Base-by-base conservation (phyloP, 495 filamentous ascomycete genomes). In the Saxophila tyrrhenica region DNA sequence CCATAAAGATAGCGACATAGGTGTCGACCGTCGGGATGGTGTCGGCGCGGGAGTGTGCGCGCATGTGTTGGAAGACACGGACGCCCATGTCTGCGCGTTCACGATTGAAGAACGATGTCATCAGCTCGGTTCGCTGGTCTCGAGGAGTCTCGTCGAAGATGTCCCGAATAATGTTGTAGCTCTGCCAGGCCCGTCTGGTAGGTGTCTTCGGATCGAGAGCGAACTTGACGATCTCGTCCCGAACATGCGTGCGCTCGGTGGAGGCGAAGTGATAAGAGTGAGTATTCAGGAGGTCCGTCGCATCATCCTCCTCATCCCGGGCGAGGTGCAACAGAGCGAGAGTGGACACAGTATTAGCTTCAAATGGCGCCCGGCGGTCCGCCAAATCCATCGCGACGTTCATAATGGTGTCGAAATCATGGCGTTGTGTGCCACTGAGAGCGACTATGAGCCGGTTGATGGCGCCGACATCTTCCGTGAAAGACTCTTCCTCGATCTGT, bases 21-120 rank as follows among this genome's bases (percentile, higher is more conserved):
- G 83, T 85, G 49, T 87, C 81, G 13, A 75, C 63, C 15, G 73
- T 83, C 0, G 92, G 87, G 0, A 83, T 75, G 15, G 76, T 72
- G 0, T 67, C 64, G 19, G 67, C 67, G 43, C 77, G 71, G 23
- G 73, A 72, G 32, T 85, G 79, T 23, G 80, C 73, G 13, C 85
- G 83, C 88, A 96, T 95, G 67, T 95, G 87, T 23, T 85, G 84
- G 65, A 98, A 95, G 48, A 92, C 78, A 55, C 88, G 72, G 32
- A 76, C 80, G 0, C 86, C 92, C 76, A 95, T 85, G 58, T 96
- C 89, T 5, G 83, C 75, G 16, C 87, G 79, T 25, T 74, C 69
- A 25, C 88, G 83, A 5, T 74, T 71, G 64, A 94, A 97, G 72
- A 97, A 94, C 32, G 75, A 71, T 17, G 80, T 73, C 89, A 98